phyloP scores from a whole-genome alignment of 1,284 basidiomycete genomes.

The Cutaneotrichosporon mucoides region DNA sequence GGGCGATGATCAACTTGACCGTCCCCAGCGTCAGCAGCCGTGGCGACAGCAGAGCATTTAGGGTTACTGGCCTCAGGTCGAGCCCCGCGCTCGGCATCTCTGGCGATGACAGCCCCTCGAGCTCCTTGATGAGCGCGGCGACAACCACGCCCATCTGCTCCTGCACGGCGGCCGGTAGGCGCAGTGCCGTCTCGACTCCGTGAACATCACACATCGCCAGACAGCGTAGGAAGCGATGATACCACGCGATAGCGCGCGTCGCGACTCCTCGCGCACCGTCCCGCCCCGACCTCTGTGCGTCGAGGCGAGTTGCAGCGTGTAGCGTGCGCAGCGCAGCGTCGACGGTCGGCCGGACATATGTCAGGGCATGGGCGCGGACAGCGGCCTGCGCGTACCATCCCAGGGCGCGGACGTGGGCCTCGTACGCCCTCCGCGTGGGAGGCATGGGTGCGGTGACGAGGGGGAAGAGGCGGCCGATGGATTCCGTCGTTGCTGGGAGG shows the following conservation, averaged over 20 bases:
- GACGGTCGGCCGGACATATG: neutral
- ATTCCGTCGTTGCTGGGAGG: neutral
- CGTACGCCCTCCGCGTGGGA: neutral
- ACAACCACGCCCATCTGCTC: neutral
- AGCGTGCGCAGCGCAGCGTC: neutral
- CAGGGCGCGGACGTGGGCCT: neutral
- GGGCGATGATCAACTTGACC: neutral
- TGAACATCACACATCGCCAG: neutral
- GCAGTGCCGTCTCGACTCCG: neutral
- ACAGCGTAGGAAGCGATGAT: neutral
- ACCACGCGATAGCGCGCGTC: neutral
- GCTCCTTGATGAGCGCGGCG: neutral
- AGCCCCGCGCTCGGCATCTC: neutral
- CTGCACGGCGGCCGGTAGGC: neutral
- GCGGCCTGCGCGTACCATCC: neutral
- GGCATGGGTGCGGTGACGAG: neutral
- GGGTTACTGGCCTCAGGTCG: neutral
- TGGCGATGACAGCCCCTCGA: neutral
- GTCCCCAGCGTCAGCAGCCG: neutral
- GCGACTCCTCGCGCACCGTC: neutral
- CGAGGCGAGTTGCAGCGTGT: neutral
- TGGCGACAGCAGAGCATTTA: conserved; percentile 1
- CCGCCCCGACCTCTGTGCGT: neutral
- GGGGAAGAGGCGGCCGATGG: neutral
- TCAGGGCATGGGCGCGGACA: neutral